Evolutionary conservation across 1,284 basidiomycete genomes (phyloP), one percentile per base, ranked within the genome.

Genomic region (Xerocomus minutiporus): DNA sequence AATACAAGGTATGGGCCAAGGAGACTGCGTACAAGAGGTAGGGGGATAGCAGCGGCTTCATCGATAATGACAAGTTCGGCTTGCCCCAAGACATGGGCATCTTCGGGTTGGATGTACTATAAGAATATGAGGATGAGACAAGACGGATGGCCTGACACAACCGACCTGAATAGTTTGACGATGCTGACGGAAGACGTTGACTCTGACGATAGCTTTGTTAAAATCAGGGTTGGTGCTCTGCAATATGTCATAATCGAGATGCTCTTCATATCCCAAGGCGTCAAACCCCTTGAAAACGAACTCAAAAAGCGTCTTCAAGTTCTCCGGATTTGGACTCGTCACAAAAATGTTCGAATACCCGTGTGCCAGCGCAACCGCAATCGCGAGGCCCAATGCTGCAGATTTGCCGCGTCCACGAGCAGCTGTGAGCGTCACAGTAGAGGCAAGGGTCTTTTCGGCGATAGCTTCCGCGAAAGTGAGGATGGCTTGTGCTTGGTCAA

Each of bases 321-420:
- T 99, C 72, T 98, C 96, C 1, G 97, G 97, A 66, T 89, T 93
- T 1, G 97, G 97, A 65, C 91, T 95, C 5, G 97, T 99, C 47
- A 99, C 93, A 68, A 99, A 99, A 57, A 99, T 93, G 72, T 99
- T 99, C 52, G 92, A 91, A 71, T 99, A 99, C 17, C 94, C 94
- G 66, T 97, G 91, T 1, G 88, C 91, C 20, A 99, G 78, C 1
- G 97, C 94, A 13, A 93, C 90, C 6, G 96, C 90, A 53, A 99
- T 93, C 1, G 93, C 91, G 42, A 99, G 76, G 48, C 97, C 97
- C 12, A 99, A 78, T 1, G 96, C 92, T 4, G 97, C 96, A 23
- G 93, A 97, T 72, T 99, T 99, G 56, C 97, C 97, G 32, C 97
- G 86, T 61, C 97, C 97, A 70, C 97, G 87, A 8, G 83, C 88